Evolutionary conservation across 176 grass and related monocot genomes (phyloP), one percentile per base, ranked within the genome.

Genomic region (Pontederia crassipes): DNA sequence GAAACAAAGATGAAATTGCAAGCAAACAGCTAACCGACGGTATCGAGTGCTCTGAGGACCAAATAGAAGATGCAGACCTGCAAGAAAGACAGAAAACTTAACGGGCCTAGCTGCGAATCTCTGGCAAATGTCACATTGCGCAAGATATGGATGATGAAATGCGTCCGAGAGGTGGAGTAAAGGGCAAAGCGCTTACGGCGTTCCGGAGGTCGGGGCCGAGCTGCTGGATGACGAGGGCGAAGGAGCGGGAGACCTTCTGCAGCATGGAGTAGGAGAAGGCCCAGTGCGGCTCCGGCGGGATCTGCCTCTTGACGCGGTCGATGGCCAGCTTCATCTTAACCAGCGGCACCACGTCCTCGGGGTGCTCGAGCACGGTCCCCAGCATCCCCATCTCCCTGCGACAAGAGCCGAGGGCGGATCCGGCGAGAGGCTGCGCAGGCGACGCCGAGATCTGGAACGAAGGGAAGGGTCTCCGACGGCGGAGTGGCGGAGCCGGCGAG

Each of bases 61-160:
- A 98, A 81, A 75, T 98, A 98, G 84, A 98, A 98, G 70, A 98
- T 66, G 78, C 93, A 98, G 29, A 98, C 87, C 93, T 98, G 76
- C 79, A 80, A 9, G 45, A 26, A 67, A 48, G 54, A 73, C 6
- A 40, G 32, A 40, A 40, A 40, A 13, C 3, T 40, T 51, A 56
- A 46, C 35, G 11, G 11, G 15, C 0, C 9, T 8, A 66, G 63
- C 49, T 49, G 1, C 64, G 0, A 53, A 52, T 11, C n/a, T 3
- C 52, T 4, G 15, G 50, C 13, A 2, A 65, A 49, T 16, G 66
- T 72, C 29, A 51, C 16, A 52, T 4, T 40, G 32, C 32, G 32
- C 32, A 0, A 3, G 32, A 40, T 40, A 7, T 40, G 32, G 32
- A 40, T 40, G 32, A 40, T 2, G 32, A 40, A 40, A 40, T 40